A percentile compares a stretch with the other conserved stretches of the same genome.
Conservation (phyloP, 768 basidiomycete species). For the Rhodotorula graminis region DNA sequence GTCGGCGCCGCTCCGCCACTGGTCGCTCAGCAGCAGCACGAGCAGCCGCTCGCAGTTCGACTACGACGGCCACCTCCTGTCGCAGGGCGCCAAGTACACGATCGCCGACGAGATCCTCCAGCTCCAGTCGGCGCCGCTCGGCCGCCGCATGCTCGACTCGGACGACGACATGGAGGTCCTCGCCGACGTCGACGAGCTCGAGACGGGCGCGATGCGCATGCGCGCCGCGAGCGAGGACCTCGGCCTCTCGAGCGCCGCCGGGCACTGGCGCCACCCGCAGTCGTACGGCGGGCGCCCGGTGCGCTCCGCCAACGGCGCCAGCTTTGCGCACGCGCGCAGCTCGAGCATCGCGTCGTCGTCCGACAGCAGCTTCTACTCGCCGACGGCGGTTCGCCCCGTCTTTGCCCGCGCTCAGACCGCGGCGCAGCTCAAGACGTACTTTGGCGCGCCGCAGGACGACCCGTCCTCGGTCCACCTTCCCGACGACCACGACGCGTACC, state of each 20-base stretch:
- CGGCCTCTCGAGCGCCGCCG: background rate
- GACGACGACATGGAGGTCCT: constrained; percentile 5
- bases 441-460: constrained; percentile 15
- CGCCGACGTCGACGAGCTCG: background rate
- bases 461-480: constrained; percentile 6
- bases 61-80: constrained; percentile 16
- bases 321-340: constrained; percentile 19
- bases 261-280: constrained; percentile 16
- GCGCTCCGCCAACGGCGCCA: background rate
- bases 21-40: background rate
- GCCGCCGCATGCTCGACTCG: background rate
- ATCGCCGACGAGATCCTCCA: constrained; percentile 37
- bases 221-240: constrained; percentile 3
- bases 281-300: background rate
- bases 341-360: constrained; percentile 21
- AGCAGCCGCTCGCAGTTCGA: constrained; percentile 2
- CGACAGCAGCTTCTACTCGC: constrained; percentile 6
- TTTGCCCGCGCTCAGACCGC: constrained; percentile 22
- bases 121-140: constrained; percentile 11
- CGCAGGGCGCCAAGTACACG: constrained; percentile 4
- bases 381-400: background rate
- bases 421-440: constrained; percentile 33
- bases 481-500: constrained; percentile 13
- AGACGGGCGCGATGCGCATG: background rate
- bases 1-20: background rate